These are phyloP conservation scores for Debaryomycetaceae sp. DNA, from an alignment of 1,139 yeast genomes.

Conservation along the genomic window DNA sequence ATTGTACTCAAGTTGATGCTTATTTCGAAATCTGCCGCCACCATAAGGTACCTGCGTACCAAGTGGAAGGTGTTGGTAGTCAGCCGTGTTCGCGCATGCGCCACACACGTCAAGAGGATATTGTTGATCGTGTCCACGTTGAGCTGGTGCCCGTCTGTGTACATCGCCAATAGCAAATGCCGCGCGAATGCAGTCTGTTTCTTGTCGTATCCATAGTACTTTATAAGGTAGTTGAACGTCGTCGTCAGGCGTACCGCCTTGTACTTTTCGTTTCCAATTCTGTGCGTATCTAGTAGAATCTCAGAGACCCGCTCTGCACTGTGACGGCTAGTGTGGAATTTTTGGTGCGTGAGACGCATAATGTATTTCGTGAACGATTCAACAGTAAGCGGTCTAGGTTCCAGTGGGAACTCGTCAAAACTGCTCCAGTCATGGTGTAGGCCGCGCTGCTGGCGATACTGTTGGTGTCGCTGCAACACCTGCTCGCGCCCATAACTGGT, in stretches of 20 bases:
- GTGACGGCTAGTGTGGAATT: constrained; percentile 15
- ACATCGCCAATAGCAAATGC: constrained; percentile 30
- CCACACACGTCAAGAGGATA: constrained; percentile 20
- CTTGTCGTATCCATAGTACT: constrained; percentile 32
- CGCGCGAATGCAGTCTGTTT: constrained; percentile 34
- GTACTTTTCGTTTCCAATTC: constrained; percentile 19
- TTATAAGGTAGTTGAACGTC: constrained; percentile 31
- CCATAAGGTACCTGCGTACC: constrained; percentile 20
- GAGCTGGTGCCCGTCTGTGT: constrained; percentile 31
- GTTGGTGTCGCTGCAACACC: constrained; percentile 1
- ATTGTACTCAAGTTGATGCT: constrained; percentile 27
- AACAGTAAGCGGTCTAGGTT: constrained; percentile 19
- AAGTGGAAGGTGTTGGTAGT: constrained; percentile 21
- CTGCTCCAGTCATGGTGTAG: constrained; percentile 1
- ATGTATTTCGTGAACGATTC: constrained; percentile 26
- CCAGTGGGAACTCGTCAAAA: constrained; percentile 24
- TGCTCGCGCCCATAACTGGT: constrained; percentile 1
- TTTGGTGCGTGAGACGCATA: constrained; percentile 25
- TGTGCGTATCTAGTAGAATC: constrained; percentile 30
- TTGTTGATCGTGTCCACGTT: constrained; percentile 31
- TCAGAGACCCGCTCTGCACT: constrained; percentile 17
- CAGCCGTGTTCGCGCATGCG: constrained; percentile 26
- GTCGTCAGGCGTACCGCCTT: constrained; percentile 22
- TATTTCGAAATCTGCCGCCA: constrained; percentile 18
- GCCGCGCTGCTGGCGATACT: constrained; percentile 1